These are phyloP conservation scores for Ganoderma meredithae DNA, from an alignment of 1,284 basidiomycete species.

Conservation along the genomic window DNA sequence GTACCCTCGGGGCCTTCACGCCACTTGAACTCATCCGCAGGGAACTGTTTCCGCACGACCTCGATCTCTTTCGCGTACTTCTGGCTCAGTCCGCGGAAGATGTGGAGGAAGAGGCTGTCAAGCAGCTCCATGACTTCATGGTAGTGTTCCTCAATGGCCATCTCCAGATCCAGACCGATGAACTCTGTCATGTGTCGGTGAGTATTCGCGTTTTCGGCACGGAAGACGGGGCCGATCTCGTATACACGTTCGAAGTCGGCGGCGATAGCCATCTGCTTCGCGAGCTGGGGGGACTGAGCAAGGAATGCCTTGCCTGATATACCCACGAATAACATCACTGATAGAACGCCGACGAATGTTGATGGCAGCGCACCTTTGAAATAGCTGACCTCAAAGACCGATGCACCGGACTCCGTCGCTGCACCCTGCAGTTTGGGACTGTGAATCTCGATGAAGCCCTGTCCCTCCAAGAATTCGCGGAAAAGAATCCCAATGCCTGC, in stretches of 20 bases:
- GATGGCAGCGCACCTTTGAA: slow-evolving; percentile 81
- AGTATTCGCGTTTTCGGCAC: slow-evolving; percentile 98
- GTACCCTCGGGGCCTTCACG: slow-evolving; percentile 84
- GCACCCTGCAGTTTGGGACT: slow-evolving; percentile 97
- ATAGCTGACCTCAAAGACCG: slow-evolving; percentile 98
- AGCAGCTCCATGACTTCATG: slow-evolving; percentile 94
- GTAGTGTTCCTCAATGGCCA: slow-evolving; percentile 98
- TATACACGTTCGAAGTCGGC: slow-evolving; percentile 98
- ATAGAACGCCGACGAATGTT: not conserved
- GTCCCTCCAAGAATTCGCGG: slow-evolving; percentile 81
- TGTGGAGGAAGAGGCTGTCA: slow-evolving; percentile 83
- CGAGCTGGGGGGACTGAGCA: slow-evolving; percentile 96
- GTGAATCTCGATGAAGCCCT: slow-evolving; percentile 94
- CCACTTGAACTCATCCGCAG: slow-evolving; percentile 91
- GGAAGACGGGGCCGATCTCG: slow-evolving; percentile 96
- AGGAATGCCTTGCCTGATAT: slow-evolving; percentile 84
- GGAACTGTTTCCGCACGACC: slow-evolving; percentile 86
- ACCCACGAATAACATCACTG: not conserved
- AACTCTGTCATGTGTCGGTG: slow-evolving; percentile 99
- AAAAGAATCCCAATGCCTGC: slow-evolving; percentile 90
- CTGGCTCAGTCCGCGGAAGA: slow-evolving; percentile 85
- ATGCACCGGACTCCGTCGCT: slow-evolving; percentile 96
- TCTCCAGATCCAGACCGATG: slow-evolving; percentile 98
- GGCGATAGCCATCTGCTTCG: slow-evolving; percentile 99
- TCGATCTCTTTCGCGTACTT: slow-evolving; percentile 86